phyloP scores from a whole-genome alignment of 257 asterid genomes.

The Dorcoceras hygrometricum region DNA sequence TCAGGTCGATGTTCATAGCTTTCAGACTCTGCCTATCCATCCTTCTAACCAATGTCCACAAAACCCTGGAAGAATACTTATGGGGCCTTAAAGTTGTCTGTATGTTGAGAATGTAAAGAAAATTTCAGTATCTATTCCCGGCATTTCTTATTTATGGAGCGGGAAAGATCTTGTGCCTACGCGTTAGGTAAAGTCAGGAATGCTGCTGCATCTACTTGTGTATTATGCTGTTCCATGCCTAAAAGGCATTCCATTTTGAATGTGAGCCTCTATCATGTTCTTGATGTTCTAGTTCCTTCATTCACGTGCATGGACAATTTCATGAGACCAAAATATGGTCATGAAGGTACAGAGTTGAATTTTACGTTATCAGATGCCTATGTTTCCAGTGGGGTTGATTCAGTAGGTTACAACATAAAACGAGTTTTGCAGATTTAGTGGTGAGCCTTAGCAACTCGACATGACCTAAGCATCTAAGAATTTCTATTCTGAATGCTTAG shows the following conservation, averaged over 20 bases:
- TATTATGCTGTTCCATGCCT: neutral
- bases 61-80: conserved; percentile 54
- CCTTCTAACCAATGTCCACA: conserved; percentile 48
- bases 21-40: conserved; percentile 43
- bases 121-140: conserved; percentile 10
- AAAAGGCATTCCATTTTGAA: neutral
- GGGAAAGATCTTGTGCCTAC: conserved; percentile 2
- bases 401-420: neutral
- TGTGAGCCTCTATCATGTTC: neutral
- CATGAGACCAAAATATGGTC: neutral
- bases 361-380: neutral
- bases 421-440: neutral
- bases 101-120: conserved; percentile 23
- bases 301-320: neutral
- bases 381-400: neutral
- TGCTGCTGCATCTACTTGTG: conserved; percentile 1
- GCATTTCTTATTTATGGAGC: conserved; percentile 6
- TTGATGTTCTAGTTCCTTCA: neutral
- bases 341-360: neutral
- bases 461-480: neutral
- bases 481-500: too few relatives aligned
- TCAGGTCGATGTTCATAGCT: conserved; percentile 39
- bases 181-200: conserved; percentile 23
- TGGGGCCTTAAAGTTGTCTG: conserved; percentile 43
- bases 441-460: neutral